Conservation (phyloP, 495 filamentous ascomycete species). For the Hypoxylon trugodes region DNA sequence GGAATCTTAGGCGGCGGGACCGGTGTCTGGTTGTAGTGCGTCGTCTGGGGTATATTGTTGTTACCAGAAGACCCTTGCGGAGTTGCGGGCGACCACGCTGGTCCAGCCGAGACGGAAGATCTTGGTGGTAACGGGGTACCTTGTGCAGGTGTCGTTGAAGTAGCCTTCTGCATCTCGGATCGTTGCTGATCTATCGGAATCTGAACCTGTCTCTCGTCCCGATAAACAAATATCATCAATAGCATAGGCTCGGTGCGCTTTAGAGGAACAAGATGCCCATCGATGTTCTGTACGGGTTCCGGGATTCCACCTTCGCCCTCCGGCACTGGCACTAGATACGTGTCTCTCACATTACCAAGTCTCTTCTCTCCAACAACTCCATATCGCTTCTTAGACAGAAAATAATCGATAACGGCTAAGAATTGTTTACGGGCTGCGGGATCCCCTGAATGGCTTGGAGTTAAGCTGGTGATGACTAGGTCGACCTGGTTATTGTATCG, state of each 20-base stretch:
- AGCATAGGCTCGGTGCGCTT: conserved; percentile 73
- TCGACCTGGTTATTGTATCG: conserved; percentile 77
- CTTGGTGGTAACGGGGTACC: conserved; percentile 43
- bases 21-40: conserved; percentile 42
- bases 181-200: conserved; percentile 56
- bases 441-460: conserved; percentile 52
- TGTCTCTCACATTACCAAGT: conserved; percentile 75
- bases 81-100: conserved; percentile 58
- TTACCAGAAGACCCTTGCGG: conserved; percentile 52
- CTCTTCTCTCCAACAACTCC: conserved; percentile 80
- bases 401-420: conserved; percentile 79
- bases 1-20: conserved; percentile 45
- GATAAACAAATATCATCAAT: conserved; percentile 78
- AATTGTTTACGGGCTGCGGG: conserved; percentile 65
- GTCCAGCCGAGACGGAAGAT: conserved; percentile 57
- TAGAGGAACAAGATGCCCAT: conserved; percentile 74
- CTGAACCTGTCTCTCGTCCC: conserved; percentile 53
- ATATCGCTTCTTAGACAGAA: conserved; percentile 76
- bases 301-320: conserved; percentile 64
- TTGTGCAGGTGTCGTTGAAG: conserved; percentile 29
- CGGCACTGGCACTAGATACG: conserved; percentile 79
- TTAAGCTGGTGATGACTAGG: conserved; percentile 72
- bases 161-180: conserved; percentile 42
- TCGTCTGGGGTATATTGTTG: conserved; percentile 37
- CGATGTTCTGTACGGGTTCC: conserved; percentile 80